Conservation (phyloP, 2,329 filamentous ascomycete genomes). For the Neoascochyta sp. region DNA sequence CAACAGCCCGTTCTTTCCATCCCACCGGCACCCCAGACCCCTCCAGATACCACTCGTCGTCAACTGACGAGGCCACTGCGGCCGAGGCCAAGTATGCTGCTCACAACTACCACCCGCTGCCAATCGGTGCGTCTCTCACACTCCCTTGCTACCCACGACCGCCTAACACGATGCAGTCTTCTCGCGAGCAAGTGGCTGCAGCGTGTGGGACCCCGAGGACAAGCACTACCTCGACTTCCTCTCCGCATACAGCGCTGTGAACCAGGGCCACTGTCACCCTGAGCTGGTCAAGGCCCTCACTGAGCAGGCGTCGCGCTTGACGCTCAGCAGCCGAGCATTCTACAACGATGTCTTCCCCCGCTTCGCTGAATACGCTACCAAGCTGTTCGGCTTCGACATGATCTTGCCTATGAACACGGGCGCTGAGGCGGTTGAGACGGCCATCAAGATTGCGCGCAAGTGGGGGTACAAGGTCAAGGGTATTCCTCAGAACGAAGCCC, state of each 20-base stretch:
- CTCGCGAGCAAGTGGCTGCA: constrained; percentile 74
- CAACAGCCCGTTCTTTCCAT: constrained; percentile 38
- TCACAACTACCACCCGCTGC: constrained; percentile 98
- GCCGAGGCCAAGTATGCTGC: constrained; percentile 82
- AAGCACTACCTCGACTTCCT: constrained; percentile 93
- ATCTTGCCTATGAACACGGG: constrained; percentile 98
- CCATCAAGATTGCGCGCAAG: constrained; percentile 92
- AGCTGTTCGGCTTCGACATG: constrained; percentile 94
- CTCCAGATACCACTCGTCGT: constrained; percentile 66
- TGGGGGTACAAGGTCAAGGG: constrained; percentile 98
- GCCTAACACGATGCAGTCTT: constrained; percentile 50
- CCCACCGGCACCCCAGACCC: constrained; percentile 38
- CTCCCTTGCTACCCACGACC: not conserved
- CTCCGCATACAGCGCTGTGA: constrained; percentile 95
- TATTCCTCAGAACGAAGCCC: constrained; percentile 76
- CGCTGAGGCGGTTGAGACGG: constrained; percentile 93
- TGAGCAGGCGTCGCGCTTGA: constrained; percentile 84
- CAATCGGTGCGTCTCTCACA: constrained; percentile 56
- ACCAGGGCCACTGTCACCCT: constrained; percentile 97
- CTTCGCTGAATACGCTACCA: constrained; percentile 88
- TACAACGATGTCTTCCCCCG: constrained; percentile 97
- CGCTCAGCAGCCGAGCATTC: constrained; percentile 90
- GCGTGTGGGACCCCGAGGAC: constrained; percentile 96
- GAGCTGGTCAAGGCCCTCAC: constrained; percentile 86
- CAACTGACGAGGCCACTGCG: constrained; percentile 74